Evolutionary conservation across 192 early-diverging fungal genomes (phyloP).

Genomic region (Gonapodya sp.): DNA sequence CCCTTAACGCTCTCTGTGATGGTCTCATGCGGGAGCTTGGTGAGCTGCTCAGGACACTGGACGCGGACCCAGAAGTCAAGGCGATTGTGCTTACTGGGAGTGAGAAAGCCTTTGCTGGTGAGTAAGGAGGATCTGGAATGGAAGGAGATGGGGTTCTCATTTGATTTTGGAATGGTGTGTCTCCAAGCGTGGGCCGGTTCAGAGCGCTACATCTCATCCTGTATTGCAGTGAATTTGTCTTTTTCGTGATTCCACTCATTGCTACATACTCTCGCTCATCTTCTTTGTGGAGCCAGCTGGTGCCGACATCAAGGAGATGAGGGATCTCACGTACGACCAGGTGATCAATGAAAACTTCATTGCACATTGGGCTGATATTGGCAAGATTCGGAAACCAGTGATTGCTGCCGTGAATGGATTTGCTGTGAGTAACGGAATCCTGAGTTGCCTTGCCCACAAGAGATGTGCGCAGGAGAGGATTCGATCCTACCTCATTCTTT

Average conservation of each 20-base stretch:
- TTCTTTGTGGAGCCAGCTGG: slow-evolving; percentile 58
- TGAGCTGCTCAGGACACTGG: slow-evolving; percentile 66
- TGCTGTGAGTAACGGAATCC: slow-evolving; percentile 46
- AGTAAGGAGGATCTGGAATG: slow-evolving; percentile 17
- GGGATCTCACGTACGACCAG: slow-evolving; percentile 69
- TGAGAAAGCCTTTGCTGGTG: slow-evolving; percentile 93
- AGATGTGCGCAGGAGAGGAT: no score
- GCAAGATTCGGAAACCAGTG: slow-evolving; percentile 84
- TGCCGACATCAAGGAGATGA: slow-evolving; percentile 99
- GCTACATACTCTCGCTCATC: slow-evolving; percentile 2
- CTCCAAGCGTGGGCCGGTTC: no score
- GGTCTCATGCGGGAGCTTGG: slow-evolving; percentile 90
- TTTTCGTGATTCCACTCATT: slow-evolving; percentile 14
- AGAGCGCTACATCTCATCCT: neutral
- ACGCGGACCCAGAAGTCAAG: slow-evolving; percentile 66
- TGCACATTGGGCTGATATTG: slow-evolving; percentile 88
- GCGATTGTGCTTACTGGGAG: slow-evolving; percentile 93
- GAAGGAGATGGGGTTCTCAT: neutral
- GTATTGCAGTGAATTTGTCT: neutral
- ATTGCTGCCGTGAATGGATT: slow-evolving; percentile 98
- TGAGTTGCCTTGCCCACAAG: neutral
- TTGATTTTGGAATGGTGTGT: neutral
- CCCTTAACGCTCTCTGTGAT: slow-evolving; percentile 90
- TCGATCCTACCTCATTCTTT: neutral
- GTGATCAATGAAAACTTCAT: slow-evolving; percentile 90